Evolutionary conservation across 2,329 filamentous ascomycete species (phyloP).

Genomic region (Fusarium hostae): DNA sequence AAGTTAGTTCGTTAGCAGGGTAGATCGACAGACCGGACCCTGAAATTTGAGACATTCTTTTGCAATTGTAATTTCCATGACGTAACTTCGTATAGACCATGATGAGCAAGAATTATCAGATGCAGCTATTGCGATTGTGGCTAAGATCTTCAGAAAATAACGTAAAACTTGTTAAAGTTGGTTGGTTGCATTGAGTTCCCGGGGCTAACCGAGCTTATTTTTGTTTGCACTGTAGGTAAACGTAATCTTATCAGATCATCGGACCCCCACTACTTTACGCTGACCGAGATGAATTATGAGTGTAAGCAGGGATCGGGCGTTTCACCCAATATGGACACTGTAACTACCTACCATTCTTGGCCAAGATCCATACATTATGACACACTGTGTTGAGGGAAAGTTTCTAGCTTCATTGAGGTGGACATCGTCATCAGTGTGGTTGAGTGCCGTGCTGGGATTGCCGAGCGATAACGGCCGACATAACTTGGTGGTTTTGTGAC

Average conservation of each 20-base stretch:
- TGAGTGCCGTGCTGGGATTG: not conserved
- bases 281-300: constrained; percentile 5
- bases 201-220: not conserved
- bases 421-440: constrained; percentile 7
- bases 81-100: not conserved
- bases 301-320: constrained; percentile 8
- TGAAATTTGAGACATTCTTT: not conserved
- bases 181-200: not conserved
- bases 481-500: not conserved
- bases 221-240: not conserved
- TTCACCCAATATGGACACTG: constrained; percentile 10
- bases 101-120: not conserved
- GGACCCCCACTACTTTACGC: not conserved
- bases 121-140: not conserved
- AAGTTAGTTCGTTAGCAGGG: not conserved
- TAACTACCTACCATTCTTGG: not conserved
- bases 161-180: constrained; percentile 2
- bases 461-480: constrained; percentile 5
- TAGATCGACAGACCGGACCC: constrained; percentile 1
- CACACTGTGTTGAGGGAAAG: constrained; percentile 1
- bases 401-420: not conserved
- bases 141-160: constrained; percentile 3
- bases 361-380: not conserved
- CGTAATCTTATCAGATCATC: constrained; percentile 26
- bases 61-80: not conserved